Evolutionary conservation across 2,329 filamentous ascomycete species (phyloP).

Genomic region (Myriosclerotinia duriaeana): DNA sequence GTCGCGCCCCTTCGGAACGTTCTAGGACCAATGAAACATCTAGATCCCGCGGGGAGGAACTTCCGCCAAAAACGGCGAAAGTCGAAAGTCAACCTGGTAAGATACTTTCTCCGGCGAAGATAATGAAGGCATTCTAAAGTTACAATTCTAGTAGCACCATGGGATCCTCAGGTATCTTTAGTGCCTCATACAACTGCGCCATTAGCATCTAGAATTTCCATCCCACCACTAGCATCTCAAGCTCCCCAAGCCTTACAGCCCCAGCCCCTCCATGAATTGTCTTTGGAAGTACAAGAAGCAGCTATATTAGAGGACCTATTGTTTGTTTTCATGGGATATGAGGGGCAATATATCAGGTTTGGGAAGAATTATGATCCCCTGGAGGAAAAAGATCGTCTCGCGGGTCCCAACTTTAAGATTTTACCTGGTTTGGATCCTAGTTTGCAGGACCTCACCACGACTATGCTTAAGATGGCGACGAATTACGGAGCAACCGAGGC

Average conservation of each 20-base stretch:
- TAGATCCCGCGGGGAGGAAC: conserved; percentile 35
- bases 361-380: conserved; percentile 76
- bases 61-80: conserved; percentile 42
- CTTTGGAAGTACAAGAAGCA: conserved; percentile 79
- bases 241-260: conserved; percentile 70
- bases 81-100: conserved; percentile 53
- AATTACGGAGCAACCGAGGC: conserved; percentile 89
- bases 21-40: conserved; percentile 33
- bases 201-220: conserved; percentile 51
- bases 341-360: conserved; percentile 95
- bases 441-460: conserved; percentile 78
- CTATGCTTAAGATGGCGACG: conserved; percentile 91
- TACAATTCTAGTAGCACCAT: conserved; percentile 48
- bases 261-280: conserved; percentile 65
- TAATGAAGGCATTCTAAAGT: conserved; percentile 19
- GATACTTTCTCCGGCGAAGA: background rate
- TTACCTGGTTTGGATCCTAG: conserved; percentile 85
- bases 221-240: conserved; percentile 72
- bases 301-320: conserved; percentile 86
- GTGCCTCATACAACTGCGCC: conserved; percentile 62
- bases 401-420: conserved; percentile 78
- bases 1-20: conserved; percentile 34
- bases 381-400: conserved; percentile 81
- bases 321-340: conserved; percentile 96
- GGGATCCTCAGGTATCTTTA: conserved; percentile 79